A percentile compares a stretch with the other conserved stretches of the same genome.
Conservation (phyloP, 73 alveolate genomes). For the Tetrahymena elliotti region DNA sequence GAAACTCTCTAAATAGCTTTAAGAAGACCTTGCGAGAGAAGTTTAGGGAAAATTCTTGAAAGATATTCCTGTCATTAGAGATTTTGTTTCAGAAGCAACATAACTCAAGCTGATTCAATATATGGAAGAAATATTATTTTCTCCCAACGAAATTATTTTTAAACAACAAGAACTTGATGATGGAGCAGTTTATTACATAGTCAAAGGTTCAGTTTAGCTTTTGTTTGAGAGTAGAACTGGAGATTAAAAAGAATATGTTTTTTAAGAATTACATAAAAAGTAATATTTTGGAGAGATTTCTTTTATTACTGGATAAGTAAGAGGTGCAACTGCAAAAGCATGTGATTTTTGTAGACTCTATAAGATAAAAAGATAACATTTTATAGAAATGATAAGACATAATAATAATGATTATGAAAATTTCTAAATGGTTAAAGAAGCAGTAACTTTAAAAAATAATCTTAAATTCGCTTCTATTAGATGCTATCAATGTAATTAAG, state of each 20-base stretch:
- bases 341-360: constrained; percentile 64
- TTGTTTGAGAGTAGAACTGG: constrained; percentile 37
- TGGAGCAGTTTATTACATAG: constrained; percentile 57
- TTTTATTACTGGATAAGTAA: constrained; percentile 67
- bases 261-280: constrained; percentile 44
- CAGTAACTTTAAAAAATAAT: constrained; percentile 41
- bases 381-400: not conserved
- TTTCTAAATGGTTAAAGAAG: constrained; percentile 42
- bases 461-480: constrained; percentile 22
- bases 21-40: constrained; percentile 52
- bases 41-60: constrained; percentile 59
- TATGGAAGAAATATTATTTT: constrained; percentile 52
- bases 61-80: constrained; percentile 31
- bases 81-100: constrained; percentile 41
- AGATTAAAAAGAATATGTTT: constrained; percentile 26
- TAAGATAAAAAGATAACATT: constrained; percentile 46
- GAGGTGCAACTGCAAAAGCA: constrained; percentile 65
- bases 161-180: constrained; percentile 58
- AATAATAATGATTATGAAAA: constrained; percentile 19
- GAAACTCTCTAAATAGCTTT: constrained; percentile 51
- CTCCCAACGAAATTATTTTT: constrained; percentile 66
- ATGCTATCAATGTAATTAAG: constrained; percentile 68
- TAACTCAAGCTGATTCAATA: constrained; percentile 38
- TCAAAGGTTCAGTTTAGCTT: constrained; percentile 61
- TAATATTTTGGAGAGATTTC: constrained; percentile 79